Evolutionary conservation across 108 stramenopile genomes (phyloP).

Genomic region (Conticribra guillardii): DNA sequence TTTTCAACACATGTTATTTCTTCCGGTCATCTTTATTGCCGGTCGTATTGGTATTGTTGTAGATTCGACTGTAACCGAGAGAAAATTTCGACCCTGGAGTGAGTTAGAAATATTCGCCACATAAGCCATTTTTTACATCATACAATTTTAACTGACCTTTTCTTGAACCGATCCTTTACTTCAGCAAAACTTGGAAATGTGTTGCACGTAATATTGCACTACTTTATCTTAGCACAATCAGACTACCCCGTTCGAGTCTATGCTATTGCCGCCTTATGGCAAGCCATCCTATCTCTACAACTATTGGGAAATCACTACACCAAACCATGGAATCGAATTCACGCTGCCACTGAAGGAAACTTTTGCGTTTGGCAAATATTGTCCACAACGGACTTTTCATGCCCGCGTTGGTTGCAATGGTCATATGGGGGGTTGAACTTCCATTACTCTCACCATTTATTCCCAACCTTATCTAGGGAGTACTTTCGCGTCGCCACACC

Average conservation of each 20-base stretch:
- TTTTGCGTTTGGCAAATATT: conserved; percentile 37
- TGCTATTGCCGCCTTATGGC: conserved; percentile 11
- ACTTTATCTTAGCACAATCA: conserved; percentile 26
- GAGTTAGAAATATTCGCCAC: too few relatives aligned
- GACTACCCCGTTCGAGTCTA: conserved; percentile 15
- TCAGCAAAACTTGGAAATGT: conserved; percentile 31
- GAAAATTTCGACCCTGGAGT: conserved; percentile 40
- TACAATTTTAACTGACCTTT: too few relatives aligned
- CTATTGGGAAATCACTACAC: conserved; percentile 34
- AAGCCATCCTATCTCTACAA: conserved; percentile 30
- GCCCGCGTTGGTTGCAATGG: conserved; percentile 25
- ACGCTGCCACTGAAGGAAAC: conserved; percentile 33
- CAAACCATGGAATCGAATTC: conserved; percentile 37
- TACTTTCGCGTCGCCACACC: conserved; percentile 35
- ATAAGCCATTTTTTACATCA: too few relatives aligned
- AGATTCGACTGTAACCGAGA: conserved; percentile 33
- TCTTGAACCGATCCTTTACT: too few relatives aligned
- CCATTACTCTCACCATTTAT: conserved; percentile 40
- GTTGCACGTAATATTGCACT: conserved; percentile 28
- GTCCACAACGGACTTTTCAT: conserved; percentile 27
- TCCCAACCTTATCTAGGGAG: conserved; percentile 36
- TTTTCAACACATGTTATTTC: conserved; percentile 36
- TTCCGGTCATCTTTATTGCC: conserved; percentile 26
- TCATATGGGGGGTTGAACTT: conserved; percentile 38
- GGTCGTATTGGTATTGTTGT: conserved; percentile 37